phyloP scores from a whole-genome alignment of 306 rosid genomes.

The Acacia acuminata region DNA sequence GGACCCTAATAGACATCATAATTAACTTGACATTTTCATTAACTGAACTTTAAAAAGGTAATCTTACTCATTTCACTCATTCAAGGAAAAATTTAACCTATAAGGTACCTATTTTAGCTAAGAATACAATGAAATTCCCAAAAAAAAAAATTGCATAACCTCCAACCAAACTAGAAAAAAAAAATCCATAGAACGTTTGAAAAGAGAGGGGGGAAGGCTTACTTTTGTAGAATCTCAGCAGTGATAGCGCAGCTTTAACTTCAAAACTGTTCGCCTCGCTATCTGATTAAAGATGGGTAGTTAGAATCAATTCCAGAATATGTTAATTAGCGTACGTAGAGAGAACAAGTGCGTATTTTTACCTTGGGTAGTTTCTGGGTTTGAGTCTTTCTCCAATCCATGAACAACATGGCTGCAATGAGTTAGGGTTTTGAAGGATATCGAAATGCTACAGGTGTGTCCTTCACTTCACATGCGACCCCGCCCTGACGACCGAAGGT shows the following conservation, averaged over 20 bases:
- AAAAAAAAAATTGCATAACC: not conserved
- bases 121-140: not conserved
- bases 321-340: not conserved
- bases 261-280: constrained; percentile 57
- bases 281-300: constrained; percentile 30
- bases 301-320: not conserved
- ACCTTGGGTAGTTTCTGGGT: constrained; percentile 53
- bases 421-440: constrained; percentile 18
- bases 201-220: not conserved
- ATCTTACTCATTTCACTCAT: not conserved
- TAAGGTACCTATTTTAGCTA: not conserved
- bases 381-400: constrained; percentile 33
- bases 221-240: constrained; percentile 85
- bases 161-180: not conserved
- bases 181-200: not conserved
- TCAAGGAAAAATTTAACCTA: not conserved
- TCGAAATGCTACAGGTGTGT: not conserved
- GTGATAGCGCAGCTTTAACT: constrained; percentile 62
- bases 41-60: not conserved
- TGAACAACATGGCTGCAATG: constrained; percentile 25
- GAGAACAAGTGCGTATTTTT: constrained; percentile 3
- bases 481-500: too few species aligned
- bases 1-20: not conserved
- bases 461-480: too few species aligned
- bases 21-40: not conserved